phyloP scores from a whole-genome alignment of 179 eudicot genomes.

The Beta lomatogona region DNA sequence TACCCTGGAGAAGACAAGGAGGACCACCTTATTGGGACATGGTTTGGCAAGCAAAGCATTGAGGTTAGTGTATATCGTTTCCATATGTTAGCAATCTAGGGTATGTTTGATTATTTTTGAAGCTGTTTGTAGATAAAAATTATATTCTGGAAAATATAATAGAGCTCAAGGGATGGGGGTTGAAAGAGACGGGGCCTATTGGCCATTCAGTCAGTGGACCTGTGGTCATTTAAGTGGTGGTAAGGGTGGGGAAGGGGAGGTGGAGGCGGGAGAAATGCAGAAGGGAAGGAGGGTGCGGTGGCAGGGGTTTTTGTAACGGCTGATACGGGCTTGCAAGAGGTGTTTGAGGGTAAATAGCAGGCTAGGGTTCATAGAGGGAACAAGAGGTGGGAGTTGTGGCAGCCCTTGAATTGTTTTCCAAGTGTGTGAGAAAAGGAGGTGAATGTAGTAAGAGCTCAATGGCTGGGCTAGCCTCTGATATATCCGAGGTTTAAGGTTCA shows the following conservation, averaged over 20 bases:
- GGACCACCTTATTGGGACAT: slow-evolving; percentile 87
- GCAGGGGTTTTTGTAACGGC: background rate
- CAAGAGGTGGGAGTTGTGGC: background rate
- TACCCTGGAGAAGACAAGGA: slow-evolving; percentile 87
- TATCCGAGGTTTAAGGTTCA: background rate
- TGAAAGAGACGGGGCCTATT: background rate
- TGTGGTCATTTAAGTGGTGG: background rate
- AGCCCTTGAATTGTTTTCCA: background rate
- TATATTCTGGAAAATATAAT: background rate
- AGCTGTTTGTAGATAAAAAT: background rate
- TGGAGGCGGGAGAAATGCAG: background rate
- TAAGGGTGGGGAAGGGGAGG: background rate
- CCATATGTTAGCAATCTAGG: background rate
- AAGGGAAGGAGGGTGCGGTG: background rate
- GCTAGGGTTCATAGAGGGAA: background rate
- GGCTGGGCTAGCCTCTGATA: too few species aligned
- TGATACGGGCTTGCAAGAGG: background rate
- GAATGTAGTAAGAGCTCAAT: too few species aligned
- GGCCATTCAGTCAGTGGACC: background rate
- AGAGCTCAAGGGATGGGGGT: background rate
- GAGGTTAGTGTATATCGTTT: slow-evolving; percentile 47
- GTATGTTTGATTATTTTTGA: background rate
- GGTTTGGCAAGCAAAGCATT: slow-evolving; percentile 91
- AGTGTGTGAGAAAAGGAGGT: background rate
- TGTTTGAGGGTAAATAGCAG: background rate